Evolutionary conservation across 140 eudicot genomes (phyloP), one percentile per base, ranked within the genome.

Genomic region (Flaveria floridana): DNA sequence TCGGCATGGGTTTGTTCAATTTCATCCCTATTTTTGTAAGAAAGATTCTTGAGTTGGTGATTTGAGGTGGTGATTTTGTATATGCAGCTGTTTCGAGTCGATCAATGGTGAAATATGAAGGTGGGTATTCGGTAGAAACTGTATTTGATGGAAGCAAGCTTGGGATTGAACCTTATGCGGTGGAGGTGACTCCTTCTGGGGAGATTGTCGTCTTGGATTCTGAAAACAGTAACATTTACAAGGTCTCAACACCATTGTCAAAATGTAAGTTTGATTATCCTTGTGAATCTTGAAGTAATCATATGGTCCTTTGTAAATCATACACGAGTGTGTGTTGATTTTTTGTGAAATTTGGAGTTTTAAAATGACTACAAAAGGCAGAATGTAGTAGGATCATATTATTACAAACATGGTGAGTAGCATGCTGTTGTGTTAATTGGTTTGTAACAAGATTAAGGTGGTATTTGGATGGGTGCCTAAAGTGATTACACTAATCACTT

Each of bases 131-230:
- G 30, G 96, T 94, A 13, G 97, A 94, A 77, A 90, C 99, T 2
- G 96, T 94, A 67, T 94, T 94, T 74, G 97, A 94, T 82, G 99
- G 99, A 61, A 90, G 89, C 70, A 94, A 88, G 82, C 87, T 85
- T 73, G 99, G 99, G 65, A 90, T 94, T 79, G 99, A 94, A 55
- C 99, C 99, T 26, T 82, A 94, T 64, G 82, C 91, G 4, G 88
- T 94, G 20, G 89, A 84, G 75, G 81, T 87, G 13, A 81, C 96
- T 63, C 85, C 88, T 55, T 66, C 81, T 61, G 99, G 96, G 14
- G 99, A 94, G 48, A 77, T 94, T 78, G 71, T 94, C 15, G 58
- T 94, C 6, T 76, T 90, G 62, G 99, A 94, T 86, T 90, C 99
- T 20, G 88, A 81, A 18, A 94, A 90, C 51, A 94, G 97, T 78